These are phyloP conservation scores for Kuraishia hungarica DNA, from an alignment of 805 yeast genomes.

Conservation along the genomic window DNA sequence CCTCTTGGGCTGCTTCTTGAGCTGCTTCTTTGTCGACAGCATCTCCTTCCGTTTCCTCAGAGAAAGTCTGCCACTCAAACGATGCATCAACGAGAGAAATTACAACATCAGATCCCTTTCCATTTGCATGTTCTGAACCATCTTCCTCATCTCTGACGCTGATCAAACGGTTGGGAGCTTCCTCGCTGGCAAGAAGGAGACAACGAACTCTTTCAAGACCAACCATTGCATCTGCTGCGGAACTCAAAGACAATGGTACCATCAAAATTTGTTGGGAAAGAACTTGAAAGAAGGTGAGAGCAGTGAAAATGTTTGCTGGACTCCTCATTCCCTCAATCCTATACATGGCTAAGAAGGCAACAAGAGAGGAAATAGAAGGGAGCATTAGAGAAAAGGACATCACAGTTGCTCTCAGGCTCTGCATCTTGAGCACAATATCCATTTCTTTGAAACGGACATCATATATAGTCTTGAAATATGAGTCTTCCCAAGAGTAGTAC, in stretches of 20 bases:
- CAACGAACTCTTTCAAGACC: conserved; percentile 32
- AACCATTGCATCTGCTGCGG: conserved; percentile 59
- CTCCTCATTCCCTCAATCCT: conserved; percentile 28
- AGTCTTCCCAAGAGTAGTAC: conserved; percentile 86
- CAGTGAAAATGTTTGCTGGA: conserved; percentile 62
- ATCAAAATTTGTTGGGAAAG: conserved; percentile 55
- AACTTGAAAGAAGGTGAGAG: conserved; percentile 58
- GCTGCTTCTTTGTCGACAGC: conserved; percentile 1
- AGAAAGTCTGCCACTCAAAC: conserved; percentile 38
- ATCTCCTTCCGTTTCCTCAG: conserved; percentile 20
- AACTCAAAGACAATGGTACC: conserved; percentile 62
- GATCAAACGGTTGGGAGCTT: conserved; percentile 10
- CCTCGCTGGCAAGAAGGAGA: conserved; percentile 30
- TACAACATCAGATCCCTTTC: background rate
- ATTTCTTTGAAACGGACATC: conserved; percentile 57
- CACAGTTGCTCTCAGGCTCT: conserved; percentile 50
- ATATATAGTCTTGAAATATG: conserved; percentile 52
- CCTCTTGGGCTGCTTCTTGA: background rate
- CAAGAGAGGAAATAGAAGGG: conserved; percentile 66
- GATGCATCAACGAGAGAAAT: conserved; percentile 4
- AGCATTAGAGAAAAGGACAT: conserved; percentile 63
- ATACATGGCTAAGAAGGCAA: conserved; percentile 37
- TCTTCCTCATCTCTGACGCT: background rate
- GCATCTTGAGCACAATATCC: conserved; percentile 50
- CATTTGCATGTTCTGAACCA: background rate